Evolutionary conservation across 2,329 filamentous ascomycete species (phyloP), one percentile per base, ranked within the genome.

Genomic region (Sclerotinia subarctica): DNA sequence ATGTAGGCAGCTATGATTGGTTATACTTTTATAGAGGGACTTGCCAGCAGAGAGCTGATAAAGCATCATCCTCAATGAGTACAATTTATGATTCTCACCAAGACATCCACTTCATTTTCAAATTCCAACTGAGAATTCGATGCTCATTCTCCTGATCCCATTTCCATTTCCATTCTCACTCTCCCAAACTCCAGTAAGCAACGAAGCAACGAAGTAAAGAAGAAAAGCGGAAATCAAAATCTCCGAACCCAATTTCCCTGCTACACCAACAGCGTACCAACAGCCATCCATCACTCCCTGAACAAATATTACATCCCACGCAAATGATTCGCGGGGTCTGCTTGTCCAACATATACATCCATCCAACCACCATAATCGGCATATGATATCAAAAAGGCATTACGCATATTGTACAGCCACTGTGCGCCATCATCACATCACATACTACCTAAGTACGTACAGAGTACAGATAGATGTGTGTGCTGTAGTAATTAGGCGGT

Each of bases 351-450:
- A 4, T 56, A 11, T 7, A 0, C 5, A n/a, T 56, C 29, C 52
- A 35, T 56, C 32, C 53, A 56, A 56, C 38, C 53, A 38, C n/a
- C 11, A 15, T 15, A 38, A 10, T 11, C 10, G n/a, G 3, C 53
- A 56, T n/a, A 17, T 42, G 13, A 42, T 11, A 42, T 42, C 38
- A 15, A 42, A 42, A 42, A 15, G 26, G 19, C 44, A 35, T 49
- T 49, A 49, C 29, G 44, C 44, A 60, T 35, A 21, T 60, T 13
- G 49, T 49, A 35, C 44, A n/a, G 58, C 53, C 54, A 57, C 49
- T 26, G n/a, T 21, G 15, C 38, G 38, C 38, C 38, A 42, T 42
- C 15, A 42, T 42, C 38, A 42, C 15, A 42, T 42, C 38, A 17
- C 38, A 42, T 42, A 42, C 35, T n/a, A n/a, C n/a, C 5, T 35